Percentiles rank a stretch among this genome's conserved stretches.
These are phyloP conservation scores for Schizophyllum amplum DNA, from an alignment of 1,284 basidiomycete genomes.

Conservation along the genomic window DNA sequence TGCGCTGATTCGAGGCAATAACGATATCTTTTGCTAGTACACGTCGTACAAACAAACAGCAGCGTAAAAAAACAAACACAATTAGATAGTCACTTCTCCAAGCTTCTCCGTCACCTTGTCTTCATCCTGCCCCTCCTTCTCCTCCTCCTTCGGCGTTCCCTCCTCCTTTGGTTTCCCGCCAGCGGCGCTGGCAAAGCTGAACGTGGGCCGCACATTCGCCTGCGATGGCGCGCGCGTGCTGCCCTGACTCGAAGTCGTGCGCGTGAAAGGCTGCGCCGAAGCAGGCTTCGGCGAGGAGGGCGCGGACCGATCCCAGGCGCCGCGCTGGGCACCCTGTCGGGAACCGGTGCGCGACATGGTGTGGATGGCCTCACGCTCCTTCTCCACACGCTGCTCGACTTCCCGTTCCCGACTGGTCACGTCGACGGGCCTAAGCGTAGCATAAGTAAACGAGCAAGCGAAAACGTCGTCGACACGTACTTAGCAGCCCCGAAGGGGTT, in stretches of 20 bases:
- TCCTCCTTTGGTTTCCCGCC: conserved; percentile 14
- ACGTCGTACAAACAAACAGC: neutral
- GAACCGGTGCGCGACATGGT: conserved; percentile 68
- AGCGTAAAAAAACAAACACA: conserved; percentile 1
- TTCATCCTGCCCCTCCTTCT: conserved; percentile 2
- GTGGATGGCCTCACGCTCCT: conserved; percentile 56
- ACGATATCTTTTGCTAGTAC: neutral
- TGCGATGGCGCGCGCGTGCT: conserved; percentile 6
- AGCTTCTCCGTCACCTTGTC: conserved; percentile 10
- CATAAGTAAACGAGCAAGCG: conserved; percentile 4
- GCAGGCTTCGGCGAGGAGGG: conserved; percentile 26
- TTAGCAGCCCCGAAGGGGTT: conserved; percentile 87
- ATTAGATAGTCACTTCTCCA: conserved; percentile 14
- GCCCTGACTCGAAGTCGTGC: neutral
- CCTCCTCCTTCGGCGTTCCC: conserved; percentile 7
- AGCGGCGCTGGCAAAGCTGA: conserved; percentile 14
- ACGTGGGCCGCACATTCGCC: conserved; percentile 13
- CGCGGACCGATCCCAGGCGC: conserved; percentile 22
- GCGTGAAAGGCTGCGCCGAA: conserved; percentile 1
- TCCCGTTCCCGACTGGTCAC: conserved; percentile 70
- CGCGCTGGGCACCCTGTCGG: conserved; percentile 50
- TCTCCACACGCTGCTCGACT: conserved; percentile 62
- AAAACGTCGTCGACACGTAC: conserved; percentile 29
- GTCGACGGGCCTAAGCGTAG: conserved; percentile 69
- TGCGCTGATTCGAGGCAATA: neutral